Evolutionary conservation across 768 basidiomycete genomes (phyloP).

Genomic region (Leccinum boreale): DNA sequence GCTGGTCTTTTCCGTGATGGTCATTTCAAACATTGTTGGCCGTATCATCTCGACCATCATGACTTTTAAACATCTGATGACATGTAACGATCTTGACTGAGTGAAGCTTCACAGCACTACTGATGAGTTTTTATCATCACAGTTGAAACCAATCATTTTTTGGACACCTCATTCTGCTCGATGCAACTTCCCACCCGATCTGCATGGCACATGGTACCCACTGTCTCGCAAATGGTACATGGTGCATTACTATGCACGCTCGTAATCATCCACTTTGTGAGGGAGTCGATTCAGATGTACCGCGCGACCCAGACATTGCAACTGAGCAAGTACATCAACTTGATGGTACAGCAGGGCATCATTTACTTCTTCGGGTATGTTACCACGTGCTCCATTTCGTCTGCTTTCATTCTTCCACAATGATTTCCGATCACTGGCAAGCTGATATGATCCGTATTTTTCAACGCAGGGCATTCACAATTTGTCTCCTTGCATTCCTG

Average conservation of each 20-base stretch:
- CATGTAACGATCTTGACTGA: not conserved
- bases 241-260: not conserved
- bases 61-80: not conserved
- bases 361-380: not conserved
- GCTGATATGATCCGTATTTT: not conserved
- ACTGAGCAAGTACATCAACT: not conserved
- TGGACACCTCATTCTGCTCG: not conserved
- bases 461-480: not conserved
- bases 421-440: not conserved
- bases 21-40: not conserved
- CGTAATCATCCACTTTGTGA: not conserved
- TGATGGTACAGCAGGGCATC: not conserved
- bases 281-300: not conserved
- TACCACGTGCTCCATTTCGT: not conserved
- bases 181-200: not conserved
- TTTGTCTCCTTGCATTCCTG: not conserved
- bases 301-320: not conserved
- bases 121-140: not conserved
- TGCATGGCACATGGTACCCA: not conserved
- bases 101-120: not conserved
- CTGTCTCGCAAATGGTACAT: not conserved
- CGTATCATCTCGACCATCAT: not conserved
- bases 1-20: not conserved
- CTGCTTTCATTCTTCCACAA: too few species aligned
- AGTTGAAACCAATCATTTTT: not conserved